A percentile compares a stretch with the other conserved stretches of the same genome.
phyloP scores from a whole-genome alignment of 352 stramenopile genomes.

The Phytophthora litchii region DNA sequence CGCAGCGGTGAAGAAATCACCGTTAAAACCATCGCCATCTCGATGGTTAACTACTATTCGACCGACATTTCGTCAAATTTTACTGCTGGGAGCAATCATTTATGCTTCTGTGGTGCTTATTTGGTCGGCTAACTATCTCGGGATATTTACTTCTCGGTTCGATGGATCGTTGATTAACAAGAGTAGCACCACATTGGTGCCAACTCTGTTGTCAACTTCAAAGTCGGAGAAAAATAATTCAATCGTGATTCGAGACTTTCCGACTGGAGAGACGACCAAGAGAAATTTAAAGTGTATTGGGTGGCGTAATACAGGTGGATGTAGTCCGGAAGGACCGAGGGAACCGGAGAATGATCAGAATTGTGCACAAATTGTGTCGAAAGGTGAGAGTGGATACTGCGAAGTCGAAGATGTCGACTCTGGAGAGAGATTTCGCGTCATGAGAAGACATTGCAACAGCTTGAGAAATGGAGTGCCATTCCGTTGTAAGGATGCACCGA shows the following conservation, averaged over 20 bases:
- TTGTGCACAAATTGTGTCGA: conserved; percentile 17
- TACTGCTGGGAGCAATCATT: conserved; percentile 15
- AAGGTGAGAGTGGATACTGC: conserved; percentile 47
- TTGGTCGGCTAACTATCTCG: conserved; percentile 24
- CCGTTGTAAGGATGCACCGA: conserved; percentile 34
- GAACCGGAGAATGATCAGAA: conserved; percentile 13
- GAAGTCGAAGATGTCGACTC: conserved; percentile 25
- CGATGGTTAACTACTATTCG: not conserved
- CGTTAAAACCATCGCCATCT: not conserved
- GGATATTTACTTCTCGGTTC: conserved; percentile 11
- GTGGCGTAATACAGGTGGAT: conserved; percentile 21
- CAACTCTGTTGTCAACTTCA: not conserved
- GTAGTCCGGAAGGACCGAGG: conserved; percentile 14
- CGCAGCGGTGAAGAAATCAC: not conserved
- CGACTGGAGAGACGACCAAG: not conserved
- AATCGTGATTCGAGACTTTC: conserved; percentile 7
- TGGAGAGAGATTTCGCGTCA: conserved; percentile 32
- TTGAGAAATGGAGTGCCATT: conserved; percentile 32
- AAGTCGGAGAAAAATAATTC: not conserved
- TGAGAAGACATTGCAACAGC: conserved; percentile 37
- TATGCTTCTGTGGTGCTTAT: conserved; percentile 24
- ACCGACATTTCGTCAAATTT: conserved; percentile 3
- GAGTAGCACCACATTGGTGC: not conserved
- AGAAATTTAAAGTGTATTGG: conserved; percentile 21
- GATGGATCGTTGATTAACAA: conserved; percentile 9